Evolutionary conservation across 306 rosid species (phyloP).

Genomic region (Sicyos baderoa): DNA sequence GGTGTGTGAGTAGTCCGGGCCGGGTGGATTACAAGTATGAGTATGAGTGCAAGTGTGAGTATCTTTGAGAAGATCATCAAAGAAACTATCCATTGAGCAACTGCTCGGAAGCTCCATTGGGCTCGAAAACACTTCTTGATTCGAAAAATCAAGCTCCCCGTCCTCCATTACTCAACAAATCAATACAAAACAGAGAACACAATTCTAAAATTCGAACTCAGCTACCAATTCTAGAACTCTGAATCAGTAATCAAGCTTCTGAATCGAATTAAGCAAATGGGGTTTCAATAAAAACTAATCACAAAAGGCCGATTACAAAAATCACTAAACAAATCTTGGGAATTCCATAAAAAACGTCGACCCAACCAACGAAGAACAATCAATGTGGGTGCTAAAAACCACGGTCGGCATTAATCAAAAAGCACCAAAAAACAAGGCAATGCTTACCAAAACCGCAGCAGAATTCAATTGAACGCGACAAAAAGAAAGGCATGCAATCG

Average conservation of each 20-base stretch:
- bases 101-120: conserved; percentile 58
- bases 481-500: no score
- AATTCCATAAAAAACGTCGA: neutral
- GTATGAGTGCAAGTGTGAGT: conserved; percentile 80
- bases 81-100: conserved; percentile 72
- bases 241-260: neutral
- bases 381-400: neutral
- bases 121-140: conserved; percentile 34
- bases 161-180: conserved; percentile 47
- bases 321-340: neutral
- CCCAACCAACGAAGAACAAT: neutral
- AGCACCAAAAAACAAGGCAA: neutral
- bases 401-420: conserved; percentile 7
- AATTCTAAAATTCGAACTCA: neutral
- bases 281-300: neutral
- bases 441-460: no score
- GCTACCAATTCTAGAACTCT: neutral
- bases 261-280: neutral
- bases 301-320: neutral
- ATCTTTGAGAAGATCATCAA: conserved; percentile 69
- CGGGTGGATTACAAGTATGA: conserved; percentile 95
- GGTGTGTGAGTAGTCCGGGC: conserved; percentile 76
- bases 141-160: conserved; percentile 35
- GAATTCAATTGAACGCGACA: no score
- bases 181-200: neutral